phyloP scores from a whole-genome alignment of 2,329 filamentous ascomycete genomes.

The Exserohilum rostratum region DNA sequence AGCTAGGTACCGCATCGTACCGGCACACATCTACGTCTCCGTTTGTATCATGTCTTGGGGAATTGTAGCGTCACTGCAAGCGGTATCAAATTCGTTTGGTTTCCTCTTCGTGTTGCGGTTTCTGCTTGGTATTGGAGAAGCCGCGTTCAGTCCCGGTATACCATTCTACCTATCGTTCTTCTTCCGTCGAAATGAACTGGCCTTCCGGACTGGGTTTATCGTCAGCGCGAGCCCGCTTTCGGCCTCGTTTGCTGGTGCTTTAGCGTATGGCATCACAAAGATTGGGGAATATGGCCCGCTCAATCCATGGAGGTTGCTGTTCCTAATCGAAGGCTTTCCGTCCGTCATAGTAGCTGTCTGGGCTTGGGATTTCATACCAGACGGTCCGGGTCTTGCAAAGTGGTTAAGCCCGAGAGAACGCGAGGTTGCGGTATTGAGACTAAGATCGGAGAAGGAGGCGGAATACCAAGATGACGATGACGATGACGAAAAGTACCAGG shows the following conservation, averaged over 20 bases:
- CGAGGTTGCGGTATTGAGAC: conserved; percentile 72
- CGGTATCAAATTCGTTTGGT: conserved; percentile 54
- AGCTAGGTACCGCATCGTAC: conserved; percentile 60
- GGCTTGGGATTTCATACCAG: conserved; percentile 77
- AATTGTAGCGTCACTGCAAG: conserved; percentile 74
- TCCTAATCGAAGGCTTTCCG: conserved; percentile 84
- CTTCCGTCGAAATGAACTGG: conserved; percentile 72
- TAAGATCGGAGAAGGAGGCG: conserved; percentile 59
- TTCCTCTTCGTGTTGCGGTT: conserved; percentile 67
- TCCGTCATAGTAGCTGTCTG: conserved; percentile 75
- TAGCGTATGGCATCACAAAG: conserved; percentile 80
- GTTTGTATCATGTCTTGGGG: conserved; percentile 79
- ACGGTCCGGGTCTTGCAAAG: conserved; percentile 63
- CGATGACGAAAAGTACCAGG: conserved; percentile 21
- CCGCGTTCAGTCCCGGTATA: conserved; percentile 67
- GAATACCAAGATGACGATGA: conserved; percentile 40
- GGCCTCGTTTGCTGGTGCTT: conserved; percentile 72
- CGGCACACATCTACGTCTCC: conserved; percentile 66
- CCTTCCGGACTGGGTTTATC: conserved; percentile 84
- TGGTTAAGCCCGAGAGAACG: conserved; percentile 55
- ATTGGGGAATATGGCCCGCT: conserved; percentile 70
- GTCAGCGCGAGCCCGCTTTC: conserved; percentile 73
- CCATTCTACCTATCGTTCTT: conserved; percentile 70
- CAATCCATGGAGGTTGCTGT: conserved; percentile 83
- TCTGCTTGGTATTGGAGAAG: conserved; percentile 63